These are phyloP conservation scores for Eucalyptus cloeziana DNA, from an alignment of 345 rosid species.

Conservation along the genomic window DNA sequence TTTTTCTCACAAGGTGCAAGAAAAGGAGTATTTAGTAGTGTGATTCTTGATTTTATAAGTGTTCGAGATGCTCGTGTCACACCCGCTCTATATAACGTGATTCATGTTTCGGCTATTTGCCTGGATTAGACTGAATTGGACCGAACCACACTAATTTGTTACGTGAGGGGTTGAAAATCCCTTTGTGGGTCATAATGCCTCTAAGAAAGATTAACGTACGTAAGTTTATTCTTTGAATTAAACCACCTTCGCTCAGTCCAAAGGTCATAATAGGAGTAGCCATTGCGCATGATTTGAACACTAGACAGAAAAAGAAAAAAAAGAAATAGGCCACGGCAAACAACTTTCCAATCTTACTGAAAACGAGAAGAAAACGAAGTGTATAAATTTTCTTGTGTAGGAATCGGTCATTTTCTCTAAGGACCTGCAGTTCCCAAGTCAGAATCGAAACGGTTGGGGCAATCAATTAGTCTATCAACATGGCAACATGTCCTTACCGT, in stretches of 20 bases:
- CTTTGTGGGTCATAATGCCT: neutral
- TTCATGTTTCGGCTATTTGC: neutral
- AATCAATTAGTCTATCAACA: neutral
- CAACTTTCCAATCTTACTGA: neutral
- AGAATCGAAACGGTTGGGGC: neutral
- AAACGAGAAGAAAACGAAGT: neutral
- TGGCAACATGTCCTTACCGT: fast-evolving
- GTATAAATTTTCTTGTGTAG: neutral
- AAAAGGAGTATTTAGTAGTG: neutral
- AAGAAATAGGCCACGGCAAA: neutral
- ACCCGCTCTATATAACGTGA: neutral
- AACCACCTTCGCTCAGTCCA: neutral
- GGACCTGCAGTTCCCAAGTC: neutral
- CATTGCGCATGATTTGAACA: neutral
- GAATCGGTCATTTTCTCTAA: neutral
- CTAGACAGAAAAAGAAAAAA: neutral
- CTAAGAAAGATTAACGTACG: neutral
- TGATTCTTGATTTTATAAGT: neutral
- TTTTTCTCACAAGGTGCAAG: neutral
- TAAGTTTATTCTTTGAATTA: neutral
- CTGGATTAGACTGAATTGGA: neutral
- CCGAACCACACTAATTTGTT: neutral
- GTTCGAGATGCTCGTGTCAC: neutral
- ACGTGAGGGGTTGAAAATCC: neutral
- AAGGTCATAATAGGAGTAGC: neutral